phyloP scores from a whole-genome alignment of 2,329 filamentous ascomycete genomes.

The Pyricularia sp. region DNA sequence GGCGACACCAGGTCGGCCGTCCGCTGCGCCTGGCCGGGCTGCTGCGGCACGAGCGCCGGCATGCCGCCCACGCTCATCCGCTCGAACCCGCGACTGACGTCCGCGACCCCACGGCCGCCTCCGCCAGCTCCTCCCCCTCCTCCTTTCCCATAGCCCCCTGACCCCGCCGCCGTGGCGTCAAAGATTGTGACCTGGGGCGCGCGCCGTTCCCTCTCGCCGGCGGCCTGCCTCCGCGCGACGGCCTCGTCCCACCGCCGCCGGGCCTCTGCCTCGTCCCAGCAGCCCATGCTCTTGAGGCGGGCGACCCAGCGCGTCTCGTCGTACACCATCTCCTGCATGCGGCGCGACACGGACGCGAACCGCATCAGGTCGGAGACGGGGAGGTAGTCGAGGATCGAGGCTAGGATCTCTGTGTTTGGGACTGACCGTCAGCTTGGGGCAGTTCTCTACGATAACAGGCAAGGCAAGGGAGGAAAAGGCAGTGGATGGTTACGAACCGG shows the following conservation, averaged over 20 bases:
- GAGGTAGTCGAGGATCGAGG: slow-evolving; percentile 80
- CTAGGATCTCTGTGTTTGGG: slow-evolving; percentile 64
- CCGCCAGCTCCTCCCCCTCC: not conserved
- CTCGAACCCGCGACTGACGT: slow-evolving; percentile 58
- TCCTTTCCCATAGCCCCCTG: not conserved
- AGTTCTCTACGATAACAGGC: not conserved
- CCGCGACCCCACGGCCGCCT: slow-evolving; percentile 21
- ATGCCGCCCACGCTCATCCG: slow-evolving; percentile 48
- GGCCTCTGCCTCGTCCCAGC: slow-evolving; percentile 87
- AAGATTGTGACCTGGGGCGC: slow-evolving; percentile 3
- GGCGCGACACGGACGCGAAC: slow-evolving; percentile 74
- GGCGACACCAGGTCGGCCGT: slow-evolving; percentile 35
- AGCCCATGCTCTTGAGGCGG: slow-evolving; percentile 74
- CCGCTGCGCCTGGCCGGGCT: slow-evolving; percentile 21
- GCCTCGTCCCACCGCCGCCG: slow-evolving; percentile 70
- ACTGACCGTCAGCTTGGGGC: not conserved
- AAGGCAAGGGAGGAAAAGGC: not conserved
- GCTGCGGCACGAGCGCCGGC: slow-evolving; percentile 9
- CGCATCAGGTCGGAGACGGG: slow-evolving; percentile 76
- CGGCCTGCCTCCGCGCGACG: slow-evolving; percentile 51
- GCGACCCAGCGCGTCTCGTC: slow-evolving; percentile 95
- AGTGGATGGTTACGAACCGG: slow-evolving; percentile 46
- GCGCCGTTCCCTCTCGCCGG: slow-evolving; percentile 21
- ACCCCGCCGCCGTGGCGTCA: not conserved
- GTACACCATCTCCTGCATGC: slow-evolving; percentile 96